A percentile compares a stretch with the other conserved stretches of the same genome.
phyloP scores from a whole-genome alignment of 371 early-diverging fungal species.

The Saksenaea oblongispora region DNA sequence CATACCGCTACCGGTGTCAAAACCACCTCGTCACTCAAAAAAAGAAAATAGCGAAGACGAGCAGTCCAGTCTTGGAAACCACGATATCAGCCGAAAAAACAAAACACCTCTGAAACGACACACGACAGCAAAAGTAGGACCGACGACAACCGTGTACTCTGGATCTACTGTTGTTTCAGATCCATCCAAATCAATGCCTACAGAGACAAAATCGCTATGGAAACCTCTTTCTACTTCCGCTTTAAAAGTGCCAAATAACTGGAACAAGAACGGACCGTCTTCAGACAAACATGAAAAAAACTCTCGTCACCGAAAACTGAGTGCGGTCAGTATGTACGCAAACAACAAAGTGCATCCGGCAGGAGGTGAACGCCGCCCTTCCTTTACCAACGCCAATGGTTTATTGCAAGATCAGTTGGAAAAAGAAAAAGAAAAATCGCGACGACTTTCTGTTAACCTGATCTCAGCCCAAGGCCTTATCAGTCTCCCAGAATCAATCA shows the following conservation, averaged over 20 bases:
- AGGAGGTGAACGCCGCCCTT: not conserved
- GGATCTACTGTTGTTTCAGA: conserved; percentile 1
- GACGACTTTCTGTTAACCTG: conserved; percentile 16
- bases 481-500: conserved; percentile 2
- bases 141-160: conserved; percentile 25
- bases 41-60: conserved; percentile 20
- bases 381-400: conserved; percentile 6
- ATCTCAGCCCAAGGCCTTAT: conserved; percentile 18
- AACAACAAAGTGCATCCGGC: not conserved
- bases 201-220: not conserved
- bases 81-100: not conserved
- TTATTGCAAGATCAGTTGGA: conserved; percentile 25
- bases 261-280: not conserved
- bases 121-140: conserved; percentile 15
- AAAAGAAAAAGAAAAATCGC: conserved; percentile 21
- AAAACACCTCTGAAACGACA: not conserved
- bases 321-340: not conserved
- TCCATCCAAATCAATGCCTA: not conserved
- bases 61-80: not conserved
- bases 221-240: not conserved
- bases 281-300: not conserved
- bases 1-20: conserved; percentile 20
- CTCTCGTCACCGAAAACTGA: not conserved
- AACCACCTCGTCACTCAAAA: conserved; percentile 17
- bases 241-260: not conserved